Evolutionary conservation across 2,329 filamentous ascomycete species (phyloP).

Genomic region (Fusarium compactum): DNA sequence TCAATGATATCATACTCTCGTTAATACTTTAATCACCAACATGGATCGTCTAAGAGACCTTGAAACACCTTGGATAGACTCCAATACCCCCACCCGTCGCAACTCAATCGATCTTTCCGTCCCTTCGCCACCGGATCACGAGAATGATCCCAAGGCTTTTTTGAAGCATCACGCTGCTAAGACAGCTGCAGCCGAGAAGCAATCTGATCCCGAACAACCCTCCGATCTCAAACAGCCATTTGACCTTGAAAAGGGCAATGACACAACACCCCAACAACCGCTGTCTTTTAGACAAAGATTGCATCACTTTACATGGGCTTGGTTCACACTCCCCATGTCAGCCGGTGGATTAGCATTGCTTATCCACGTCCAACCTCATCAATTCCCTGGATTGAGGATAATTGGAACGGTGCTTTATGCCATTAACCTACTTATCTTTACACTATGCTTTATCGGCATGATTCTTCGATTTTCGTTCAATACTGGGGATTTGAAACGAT

Average conservation of each 20-base stretch:
- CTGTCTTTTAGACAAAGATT: conserved; percentile 60
- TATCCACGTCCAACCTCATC: conserved; percentile 71
- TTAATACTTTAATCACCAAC: conserved; percentile 1
- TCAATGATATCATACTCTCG: conserved; percentile 21
- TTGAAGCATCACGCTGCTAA: conserved; percentile 19
- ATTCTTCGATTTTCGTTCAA: conserved; percentile 71
- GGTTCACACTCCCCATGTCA: conserved; percentile 82
- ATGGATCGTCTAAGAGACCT: conserved; percentile 42
- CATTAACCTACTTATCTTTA: conserved; percentile 75
- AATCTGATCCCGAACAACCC: conserved; percentile 19
- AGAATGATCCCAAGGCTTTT: conserved; percentile 22
- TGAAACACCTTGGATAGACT: conserved; percentile 42
- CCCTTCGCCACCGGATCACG: conserved; percentile 22
- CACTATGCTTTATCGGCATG: conserved; percentile 65
- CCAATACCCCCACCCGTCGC: conserved; percentile 44
- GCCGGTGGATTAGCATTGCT: conserved; percentile 77
- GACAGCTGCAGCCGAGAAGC: neutral
- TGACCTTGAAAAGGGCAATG: neutral
- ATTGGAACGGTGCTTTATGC: conserved; percentile 77
- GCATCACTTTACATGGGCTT: conserved; percentile 75
- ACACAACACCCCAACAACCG: conserved; percentile 14
- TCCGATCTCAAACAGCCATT: neutral
- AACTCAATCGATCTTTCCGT: conserved; percentile 35
- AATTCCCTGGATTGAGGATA: conserved; percentile 71
- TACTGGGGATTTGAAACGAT: conserved; percentile 64